phyloP scores from a whole-genome alignment of 176 grass and related monocot genomes.

The Oryza rufipogon region DNA sequence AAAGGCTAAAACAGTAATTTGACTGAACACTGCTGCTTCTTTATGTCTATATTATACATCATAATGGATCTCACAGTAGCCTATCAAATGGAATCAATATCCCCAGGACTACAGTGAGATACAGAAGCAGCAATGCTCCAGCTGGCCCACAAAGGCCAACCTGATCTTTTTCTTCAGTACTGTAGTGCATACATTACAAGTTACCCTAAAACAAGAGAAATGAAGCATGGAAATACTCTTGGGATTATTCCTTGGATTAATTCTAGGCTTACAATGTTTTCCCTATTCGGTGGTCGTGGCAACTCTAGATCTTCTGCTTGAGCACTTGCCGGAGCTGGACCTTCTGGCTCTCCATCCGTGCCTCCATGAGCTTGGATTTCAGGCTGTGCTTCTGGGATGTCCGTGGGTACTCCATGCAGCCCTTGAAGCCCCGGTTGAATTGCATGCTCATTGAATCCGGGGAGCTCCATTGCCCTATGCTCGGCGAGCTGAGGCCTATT shows the following conservation, averaged over 20 bases:
- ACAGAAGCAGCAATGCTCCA: conserved; percentile 46
- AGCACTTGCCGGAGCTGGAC: conserved; percentile 93
- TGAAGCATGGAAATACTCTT: conserved; percentile 34
- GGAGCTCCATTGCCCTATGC: conserved; percentile 78
- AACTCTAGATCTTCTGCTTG: conserved; percentile 80
- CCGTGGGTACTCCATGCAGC: conserved; percentile 89
- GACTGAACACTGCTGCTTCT: conserved; percentile 47
- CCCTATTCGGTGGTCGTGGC: conserved; percentile 9
- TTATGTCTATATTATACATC: conserved; percentile 60
- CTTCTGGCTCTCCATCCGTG: conserved; percentile 91
- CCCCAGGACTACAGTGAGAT: conserved; percentile 41
- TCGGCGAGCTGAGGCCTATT: conserved; percentile 60
- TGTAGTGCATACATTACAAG: conserved; percentile 53
- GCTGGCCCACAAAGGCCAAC: conserved; percentile 44
- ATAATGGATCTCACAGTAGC: conserved; percentile 39
- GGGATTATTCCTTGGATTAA: conserved; percentile 53
- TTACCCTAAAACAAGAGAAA: conserved; percentile 47
- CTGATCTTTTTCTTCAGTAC: conserved; percentile 13
- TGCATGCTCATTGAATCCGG: conserved; percentile 71
- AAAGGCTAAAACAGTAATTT: conserved; percentile 2
- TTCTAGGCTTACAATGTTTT: conserved; percentile 37
- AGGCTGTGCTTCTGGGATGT: conserved; percentile 85
- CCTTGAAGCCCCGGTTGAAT: conserved; percentile 63
- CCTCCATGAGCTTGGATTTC: conserved; percentile 89
- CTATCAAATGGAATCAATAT: conserved; percentile 25